Conservation (phyloP, 2,329 filamentous ascomycete species). For the Calonectria montana region DNA sequence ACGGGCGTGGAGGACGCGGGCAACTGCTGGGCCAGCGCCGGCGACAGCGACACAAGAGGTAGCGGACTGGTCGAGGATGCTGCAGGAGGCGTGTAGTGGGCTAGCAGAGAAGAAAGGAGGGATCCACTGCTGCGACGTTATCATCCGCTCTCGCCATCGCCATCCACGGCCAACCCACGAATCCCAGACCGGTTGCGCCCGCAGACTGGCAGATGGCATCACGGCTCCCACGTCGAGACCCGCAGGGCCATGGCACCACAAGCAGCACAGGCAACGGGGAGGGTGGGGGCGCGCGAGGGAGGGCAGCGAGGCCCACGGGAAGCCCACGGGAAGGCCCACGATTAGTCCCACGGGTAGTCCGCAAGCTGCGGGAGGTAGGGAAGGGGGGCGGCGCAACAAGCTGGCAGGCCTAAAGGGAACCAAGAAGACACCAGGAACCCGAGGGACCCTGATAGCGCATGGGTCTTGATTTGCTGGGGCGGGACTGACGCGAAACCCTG, state of each 20-base stretch:
- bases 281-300: slow-evolving; percentile 37
- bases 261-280: slow-evolving; percentile 27
- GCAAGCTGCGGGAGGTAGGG: slow-evolving; percentile 16
- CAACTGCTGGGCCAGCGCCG: slow-evolving; percentile 1
- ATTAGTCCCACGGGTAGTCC: slow-evolving; percentile 20
- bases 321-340: slow-evolving; percentile 27
- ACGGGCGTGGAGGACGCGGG: slow-evolving; percentile 14
- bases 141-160: slow-evolving; percentile 39
- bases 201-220: slow-evolving; percentile 44
- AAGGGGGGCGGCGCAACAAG: slow-evolving; percentile 16
- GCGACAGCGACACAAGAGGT: not conserved
- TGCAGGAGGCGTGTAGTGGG: slow-evolving; percentile 21
- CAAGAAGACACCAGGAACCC: slow-evolving; percentile 34
- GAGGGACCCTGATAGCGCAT: slow-evolving; percentile 34
- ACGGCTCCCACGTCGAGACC: slow-evolving; percentile 45
- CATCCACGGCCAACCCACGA: slow-evolving; percentile 39
- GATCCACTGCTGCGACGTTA: slow-evolving; percentile 41
- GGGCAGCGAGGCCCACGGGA: slow-evolving; percentile 28
- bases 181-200: slow-evolving; percentile 44
- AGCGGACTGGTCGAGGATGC: slow-evolving; percentile 1
- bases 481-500: slow-evolving; percentile 19
- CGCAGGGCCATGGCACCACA: slow-evolving; percentile 43
- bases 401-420: slow-evolving; percentile 30
- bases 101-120: slow-evolving; percentile 29
- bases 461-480: slow-evolving; percentile 31